phyloP scores from a whole-genome alignment of 108 stramenopile species.

The Nitzschia sp. region DNA sequence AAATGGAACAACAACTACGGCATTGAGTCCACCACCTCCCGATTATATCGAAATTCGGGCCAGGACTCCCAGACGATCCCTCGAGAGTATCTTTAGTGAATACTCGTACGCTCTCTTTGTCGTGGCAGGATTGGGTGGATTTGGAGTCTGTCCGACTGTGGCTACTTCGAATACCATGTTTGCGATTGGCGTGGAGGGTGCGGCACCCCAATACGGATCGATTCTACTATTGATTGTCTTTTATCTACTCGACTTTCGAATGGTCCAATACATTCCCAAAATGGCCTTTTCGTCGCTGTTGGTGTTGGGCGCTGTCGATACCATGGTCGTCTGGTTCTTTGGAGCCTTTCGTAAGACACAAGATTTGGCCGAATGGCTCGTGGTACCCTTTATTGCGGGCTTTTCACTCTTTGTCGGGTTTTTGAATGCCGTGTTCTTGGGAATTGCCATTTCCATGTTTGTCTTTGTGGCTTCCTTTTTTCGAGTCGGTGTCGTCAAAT shows the following conservation, averaged over 20 bases:
- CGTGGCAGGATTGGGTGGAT: slow-evolving; percentile 45
- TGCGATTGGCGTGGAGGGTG: slow-evolving; percentile 47
- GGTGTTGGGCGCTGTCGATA: slow-evolving; percentile 64
- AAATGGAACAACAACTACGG: neutral
- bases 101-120: slow-evolving; percentile 37
- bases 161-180: slow-evolving; percentile 54
- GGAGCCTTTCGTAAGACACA: slow-evolving; percentile 46
- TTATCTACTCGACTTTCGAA: slow-evolving; percentile 54
- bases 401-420: slow-evolving; percentile 57
- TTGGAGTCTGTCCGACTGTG: slow-evolving; percentile 47
- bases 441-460: slow-evolving; percentile 67
- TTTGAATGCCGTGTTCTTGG: slow-evolving; percentile 62
- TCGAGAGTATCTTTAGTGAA: slow-evolving; percentile 34
- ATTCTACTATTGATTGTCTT: slow-evolving; percentile 48
- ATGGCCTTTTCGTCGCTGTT: slow-evolving; percentile 65
- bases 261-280: slow-evolving; percentile 68
- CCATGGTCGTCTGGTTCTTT: slow-evolving; percentile 60
- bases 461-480: slow-evolving; percentile 78
- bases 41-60: slow-evolving; percentile 36
- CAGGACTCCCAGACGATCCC: slow-evolving; percentile 8
- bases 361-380: slow-evolving; percentile 54
- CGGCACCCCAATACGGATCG: slow-evolving; percentile 53
- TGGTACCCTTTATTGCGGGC: slow-evolving; percentile 68
- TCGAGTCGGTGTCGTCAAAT: slow-evolving; percentile 71
- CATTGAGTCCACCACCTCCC: too few relatives aligned